Conservation (phyloP, 306 rosid genomes). For the Cicer cuneatum region DNA sequence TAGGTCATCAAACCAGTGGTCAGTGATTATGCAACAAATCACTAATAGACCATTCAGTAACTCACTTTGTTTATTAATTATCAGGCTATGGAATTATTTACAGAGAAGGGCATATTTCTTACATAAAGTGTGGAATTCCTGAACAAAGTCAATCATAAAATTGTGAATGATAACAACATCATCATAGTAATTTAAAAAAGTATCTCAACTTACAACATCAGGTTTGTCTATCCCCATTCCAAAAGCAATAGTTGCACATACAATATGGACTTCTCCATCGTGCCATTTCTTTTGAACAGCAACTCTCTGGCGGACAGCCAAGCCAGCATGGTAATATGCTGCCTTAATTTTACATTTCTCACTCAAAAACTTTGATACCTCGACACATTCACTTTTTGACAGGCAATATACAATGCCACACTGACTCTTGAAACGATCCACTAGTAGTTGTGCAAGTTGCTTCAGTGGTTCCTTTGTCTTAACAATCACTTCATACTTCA, state of each 20-base stretch:
- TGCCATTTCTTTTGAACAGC: conserved; percentile 90
- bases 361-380: conserved; percentile 75
- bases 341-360: conserved; percentile 76
- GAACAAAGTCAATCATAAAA: conserved; percentile 25
- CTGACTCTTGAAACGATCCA: conserved; percentile 71
- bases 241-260: conserved; percentile 96
- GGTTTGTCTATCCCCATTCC: conserved; percentile 99
- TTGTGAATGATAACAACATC: conserved; percentile 37
- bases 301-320: conserved; percentile 83
- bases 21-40: conserved; percentile 21
- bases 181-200: conserved; percentile 40
- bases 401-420: conserved; percentile 94
- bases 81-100: conserved; percentile 20
- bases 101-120: conserved; percentile 33
- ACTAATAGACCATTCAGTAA: not conserved
- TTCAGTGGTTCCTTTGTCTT: conserved; percentile 81
- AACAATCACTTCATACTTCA: conserved; percentile 83
- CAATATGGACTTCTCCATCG: conserved; percentile 80
- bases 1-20: conserved; percentile 29
- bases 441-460: conserved; percentile 73
- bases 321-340: conserved; percentile 90
- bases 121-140: conserved; percentile 18
- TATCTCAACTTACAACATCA: conserved; percentile 84
- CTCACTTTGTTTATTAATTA: conserved; percentile 8
- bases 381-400: conserved; percentile 90